phyloP scores from a whole-genome alignment of 495 filamentous ascomycete genomes.

The Pseudoneurospora amorphoporcata region DNA sequence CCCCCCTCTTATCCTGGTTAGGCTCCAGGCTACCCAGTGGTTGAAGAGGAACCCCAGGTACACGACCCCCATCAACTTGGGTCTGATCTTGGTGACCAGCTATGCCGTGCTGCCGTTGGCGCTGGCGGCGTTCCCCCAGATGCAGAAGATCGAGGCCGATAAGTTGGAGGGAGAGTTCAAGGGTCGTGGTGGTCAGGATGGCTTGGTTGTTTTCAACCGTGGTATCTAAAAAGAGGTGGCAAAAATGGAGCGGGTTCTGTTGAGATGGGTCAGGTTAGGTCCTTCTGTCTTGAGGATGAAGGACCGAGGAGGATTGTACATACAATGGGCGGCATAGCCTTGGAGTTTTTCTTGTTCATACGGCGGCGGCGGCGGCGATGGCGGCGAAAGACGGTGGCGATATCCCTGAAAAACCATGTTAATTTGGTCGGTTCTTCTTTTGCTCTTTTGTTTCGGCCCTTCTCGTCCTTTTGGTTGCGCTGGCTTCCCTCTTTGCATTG shows the following conservation, averaged over 20 bases:
- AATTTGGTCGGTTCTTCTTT: background rate
- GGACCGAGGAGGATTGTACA: background rate
- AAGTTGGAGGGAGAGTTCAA: constrained; percentile 76
- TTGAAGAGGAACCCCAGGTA: constrained; percentile 54
- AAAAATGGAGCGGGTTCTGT: background rate
- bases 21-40: constrained; percentile 68
- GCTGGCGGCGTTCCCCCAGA: constrained; percentile 82
- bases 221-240: constrained; percentile 50
- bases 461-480: background rate
- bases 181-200: constrained; percentile 59
- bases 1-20: constrained; percentile 74
- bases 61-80: constrained; percentile 71
- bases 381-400: background rate
- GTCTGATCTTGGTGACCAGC: constrained; percentile 68
- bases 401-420: background rate
- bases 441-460: background rate
- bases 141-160: constrained; percentile 63
- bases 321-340: constrained; percentile 2
- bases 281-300: background rate
- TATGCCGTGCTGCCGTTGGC: constrained; percentile 79
- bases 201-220: constrained; percentile 81
- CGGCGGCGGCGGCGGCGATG: background rate
- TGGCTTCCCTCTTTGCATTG: background rate
- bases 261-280: background rate
- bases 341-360: constrained; percentile 4